Evolutionary conservation across 768 basidiomycete species (phyloP), one percentile per base, ranked within the genome.

Genomic region (Trametes coccinea): DNA sequence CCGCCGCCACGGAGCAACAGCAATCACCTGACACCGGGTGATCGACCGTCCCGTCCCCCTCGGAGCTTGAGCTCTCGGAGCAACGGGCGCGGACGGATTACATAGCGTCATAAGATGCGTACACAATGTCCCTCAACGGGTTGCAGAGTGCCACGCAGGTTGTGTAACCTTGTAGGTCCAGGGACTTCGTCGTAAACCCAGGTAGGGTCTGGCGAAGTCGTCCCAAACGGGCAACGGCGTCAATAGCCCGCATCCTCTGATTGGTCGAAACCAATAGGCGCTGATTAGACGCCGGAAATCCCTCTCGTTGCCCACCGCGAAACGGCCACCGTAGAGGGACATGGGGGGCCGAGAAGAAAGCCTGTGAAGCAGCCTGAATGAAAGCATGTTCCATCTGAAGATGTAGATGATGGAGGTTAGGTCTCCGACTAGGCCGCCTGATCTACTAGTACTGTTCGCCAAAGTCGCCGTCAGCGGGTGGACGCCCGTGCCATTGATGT

Each of bases 101-200:
- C 33, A 17, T 37, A 34, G 39, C 44, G 59, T 64, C 62, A 64
- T 53, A 59, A 60, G 58, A 40, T 40, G 41, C 13, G n/a, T 47
- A 30, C 10, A 45, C 40, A 41, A 16, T 17, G 13, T 30, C 14
- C 53, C 5, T 5, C 16, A 43, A 11, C 5, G 40, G 53, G 27
- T 44, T 43, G 30, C 22, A 41, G 31, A 5, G 57, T 34, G 33
- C 57, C 57, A 59, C 49, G 41, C 30, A 5, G 49, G 49, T 59
- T 59, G 49, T 59, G 57, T 51, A 59, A 44, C 49, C 57, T 59
- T 59, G 57, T 59, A 34, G 57, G 57, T 59, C 57, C 57, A 59
- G 57, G 56, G 43, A 27, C 49, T 30, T 27, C 17, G 31, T 14
- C 17, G 34, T 10, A 17, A 31, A 37, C 54, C 43, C 17, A 14